Evolutionary conservation across 1,284 basidiomycete genomes (phyloP).

Genomic region (Acaromyces ingoldii): DNA sequence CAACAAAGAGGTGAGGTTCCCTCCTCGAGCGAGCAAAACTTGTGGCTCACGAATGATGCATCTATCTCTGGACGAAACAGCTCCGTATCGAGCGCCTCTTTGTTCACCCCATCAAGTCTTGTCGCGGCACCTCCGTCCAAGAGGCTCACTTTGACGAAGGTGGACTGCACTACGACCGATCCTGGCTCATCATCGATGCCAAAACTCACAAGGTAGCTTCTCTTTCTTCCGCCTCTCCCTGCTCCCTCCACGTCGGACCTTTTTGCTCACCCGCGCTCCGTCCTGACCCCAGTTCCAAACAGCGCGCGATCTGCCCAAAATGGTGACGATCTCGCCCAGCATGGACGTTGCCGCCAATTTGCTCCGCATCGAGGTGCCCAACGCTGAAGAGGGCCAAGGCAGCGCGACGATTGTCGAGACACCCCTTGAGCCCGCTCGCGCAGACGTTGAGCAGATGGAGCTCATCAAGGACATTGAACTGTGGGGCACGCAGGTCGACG

Average conservation of each 20-base stretch:
- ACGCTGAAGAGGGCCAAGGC: slow-evolving; percentile 19
- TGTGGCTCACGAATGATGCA: neutral
- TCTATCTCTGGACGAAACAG: neutral
- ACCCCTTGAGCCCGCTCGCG: slow-evolving; percentile 19
- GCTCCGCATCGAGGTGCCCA: slow-evolving; percentile 34
- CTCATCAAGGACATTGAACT: slow-evolving; percentile 34
- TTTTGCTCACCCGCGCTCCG: no score
- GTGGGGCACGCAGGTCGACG: slow-evolving; percentile 33
- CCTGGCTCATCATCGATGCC: slow-evolving; percentile 44
- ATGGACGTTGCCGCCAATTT: slow-evolving; percentile 18
- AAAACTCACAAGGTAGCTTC: slow-evolving; percentile 19
- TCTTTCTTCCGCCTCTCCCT: no score
- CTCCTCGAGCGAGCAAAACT: neutral
- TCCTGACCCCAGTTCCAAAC: no score
- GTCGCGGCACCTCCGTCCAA: slow-evolving; percentile 33
- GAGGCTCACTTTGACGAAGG: slow-evolving; percentile 23
- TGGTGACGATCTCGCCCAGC: slow-evolving; percentile 37
- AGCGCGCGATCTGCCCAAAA: slow-evolving; percentile 38
- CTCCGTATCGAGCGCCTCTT: slow-evolving; percentile 11
- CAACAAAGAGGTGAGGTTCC: neutral
- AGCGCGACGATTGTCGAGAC: slow-evolving; percentile 16
- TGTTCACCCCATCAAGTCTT: slow-evolving; percentile 46
- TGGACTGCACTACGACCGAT: slow-evolving; percentile 37
- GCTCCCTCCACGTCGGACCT: no score
- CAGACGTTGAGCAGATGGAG: slow-evolving; percentile 21